phyloP scores from a whole-genome alignment of 805 yeast species.

The Priceomyces medius region DNA sequence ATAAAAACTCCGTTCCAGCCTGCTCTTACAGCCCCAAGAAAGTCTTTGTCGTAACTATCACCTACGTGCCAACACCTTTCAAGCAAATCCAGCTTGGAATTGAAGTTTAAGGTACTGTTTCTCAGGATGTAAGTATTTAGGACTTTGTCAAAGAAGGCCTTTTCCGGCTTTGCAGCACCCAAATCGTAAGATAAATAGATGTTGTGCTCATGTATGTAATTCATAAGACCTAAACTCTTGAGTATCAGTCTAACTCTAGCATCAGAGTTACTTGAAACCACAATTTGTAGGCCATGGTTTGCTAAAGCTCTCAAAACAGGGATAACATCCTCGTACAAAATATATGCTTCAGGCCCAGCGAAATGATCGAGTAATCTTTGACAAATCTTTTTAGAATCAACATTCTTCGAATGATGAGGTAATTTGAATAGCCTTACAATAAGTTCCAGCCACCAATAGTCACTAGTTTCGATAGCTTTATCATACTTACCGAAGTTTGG shows the following conservation, averaged over 20 bases:
- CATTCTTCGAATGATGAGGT: constrained; percentile 13
- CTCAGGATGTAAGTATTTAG: constrained; percentile 2
- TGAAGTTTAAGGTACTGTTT: constrained; percentile 10
- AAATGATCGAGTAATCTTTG: constrained; percentile 48
- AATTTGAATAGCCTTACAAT: constrained; percentile 45
- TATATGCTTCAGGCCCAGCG: constrained; percentile 51
- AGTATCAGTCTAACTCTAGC: constrained; percentile 48
- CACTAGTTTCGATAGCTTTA: constrained; percentile 18
- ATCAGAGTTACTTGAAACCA: constrained; percentile 64
- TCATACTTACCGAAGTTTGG: constrained; percentile 64
- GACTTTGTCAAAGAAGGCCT: constrained; percentile 38
- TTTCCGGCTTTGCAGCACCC: constrained; percentile 53
- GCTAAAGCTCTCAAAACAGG: constrained; percentile 39
- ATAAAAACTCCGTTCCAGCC: constrained; percentile 64
- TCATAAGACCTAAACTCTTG: constrained; percentile 43
- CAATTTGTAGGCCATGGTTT: constrained; percentile 32
- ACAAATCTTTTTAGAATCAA: constrained; percentile 37
- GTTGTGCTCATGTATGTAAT: constrained; percentile 36
- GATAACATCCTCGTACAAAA: constrained; percentile 52
- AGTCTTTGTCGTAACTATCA: constrained; percentile 57
- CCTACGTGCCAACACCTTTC: constrained; percentile 62
- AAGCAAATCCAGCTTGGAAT: constrained; percentile 9
- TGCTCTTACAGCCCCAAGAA: constrained; percentile 47
- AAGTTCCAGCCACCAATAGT: constrained; percentile 61
- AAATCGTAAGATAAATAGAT: constrained; percentile 58